Evolutionary conservation across 2,329 filamentous ascomycete species (phyloP), one percentile per base, ranked within the genome.

Genomic region (Fusarium musae): DNA sequence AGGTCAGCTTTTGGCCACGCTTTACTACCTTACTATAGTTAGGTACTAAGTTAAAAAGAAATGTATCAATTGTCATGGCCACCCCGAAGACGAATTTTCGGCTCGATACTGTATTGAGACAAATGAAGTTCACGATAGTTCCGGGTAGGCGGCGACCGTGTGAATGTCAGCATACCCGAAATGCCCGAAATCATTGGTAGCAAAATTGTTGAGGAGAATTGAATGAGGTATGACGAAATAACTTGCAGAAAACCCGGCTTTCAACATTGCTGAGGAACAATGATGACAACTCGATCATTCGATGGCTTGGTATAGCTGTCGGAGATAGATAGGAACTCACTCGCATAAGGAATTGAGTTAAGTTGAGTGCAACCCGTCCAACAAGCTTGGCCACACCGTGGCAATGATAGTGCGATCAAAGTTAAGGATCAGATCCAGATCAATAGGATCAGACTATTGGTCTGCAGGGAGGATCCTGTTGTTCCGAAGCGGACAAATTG

Each of bases 311-410:
- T 23, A 32, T 23, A 42, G 36, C 47, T 56, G 49, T 53, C 44
- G 46, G 40, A 50, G 49, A 60, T 54, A 66, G 72, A 60, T 69
- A 75, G 60, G 69, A 40, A 66, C 59, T 74, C 40, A 43, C 30
- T 66, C 40, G 47, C 23, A 50, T 36, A 46, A 39, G 34, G 34
- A 59, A 67, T 70, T 73, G 53, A 59, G 47, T 62, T 57, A 37
- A 72, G 68, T 73, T 75, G 74, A 69, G 63, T 73, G 74, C 47
- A 70, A 75, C 72, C 66, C 62, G 46, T 52, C 63, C 62, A 32
- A 46, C 44, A 61, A 66, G 23, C 50, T 62, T 59, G 59, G 47
- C 61, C 63, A 67, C 67, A 70, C 61, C 57, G 66, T 76, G 70
- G 72, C 70, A 69, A 77, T n/a, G 62, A 68, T 34, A 64, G 44